Percentiles rank a stretch among this genome's conserved stretches.
These are phyloP conservation scores for Albifimbria verrucaria DNA, from an alignment of 2,329 filamentous ascomycete species.

Conservation along the genomic window DNA sequence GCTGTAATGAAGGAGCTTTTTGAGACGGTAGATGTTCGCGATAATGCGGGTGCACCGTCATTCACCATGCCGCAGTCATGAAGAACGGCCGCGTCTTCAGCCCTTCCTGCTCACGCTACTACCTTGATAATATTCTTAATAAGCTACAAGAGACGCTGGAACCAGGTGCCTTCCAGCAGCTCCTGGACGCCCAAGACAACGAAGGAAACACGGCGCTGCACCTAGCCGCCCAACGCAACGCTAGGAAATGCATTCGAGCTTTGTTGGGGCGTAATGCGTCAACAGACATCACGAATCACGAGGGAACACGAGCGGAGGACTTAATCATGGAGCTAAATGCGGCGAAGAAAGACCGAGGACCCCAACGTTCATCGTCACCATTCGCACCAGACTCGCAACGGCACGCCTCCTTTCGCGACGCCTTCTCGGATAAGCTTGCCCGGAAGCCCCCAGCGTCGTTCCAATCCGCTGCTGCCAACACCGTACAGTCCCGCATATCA, in stretches of 20 bases:
- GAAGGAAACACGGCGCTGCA: constrained; percentile 85
- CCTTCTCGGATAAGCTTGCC: constrained; percentile 37
- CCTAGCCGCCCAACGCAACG: constrained; percentile 74
- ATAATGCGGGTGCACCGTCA: constrained; percentile 83
- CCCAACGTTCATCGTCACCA: constrained; percentile 72
- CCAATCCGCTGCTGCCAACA: constrained; percentile 64
- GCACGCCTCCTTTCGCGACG: constrained; percentile 52
- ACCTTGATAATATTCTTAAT: constrained; percentile 86
- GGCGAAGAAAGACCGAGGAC: constrained; percentile 61
- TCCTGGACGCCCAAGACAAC: constrained; percentile 79
- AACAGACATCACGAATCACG: constrained; percentile 76
- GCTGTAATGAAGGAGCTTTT: constrained; percentile 79
- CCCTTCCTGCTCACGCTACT: constrained; percentile 86
- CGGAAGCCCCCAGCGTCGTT: constrained; percentile 42
- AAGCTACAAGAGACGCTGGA: constrained; percentile 77
- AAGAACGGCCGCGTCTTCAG: constrained; percentile 79
- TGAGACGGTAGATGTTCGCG: constrained; percentile 74
- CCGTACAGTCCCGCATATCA: constrained; percentile 66
- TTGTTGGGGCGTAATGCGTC: constrained; percentile 76
- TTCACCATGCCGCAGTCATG: constrained; percentile 90
- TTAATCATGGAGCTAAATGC: constrained; percentile 75
- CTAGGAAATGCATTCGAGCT: constrained; percentile 83
- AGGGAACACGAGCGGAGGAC: constrained; percentile 80
- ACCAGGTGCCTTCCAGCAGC: constrained; percentile 69
- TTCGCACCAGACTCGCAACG: constrained; percentile 62